Conservation (phyloP, 2,329 filamentous ascomycete genomes). For the Rosellinia necatrix region DNA sequence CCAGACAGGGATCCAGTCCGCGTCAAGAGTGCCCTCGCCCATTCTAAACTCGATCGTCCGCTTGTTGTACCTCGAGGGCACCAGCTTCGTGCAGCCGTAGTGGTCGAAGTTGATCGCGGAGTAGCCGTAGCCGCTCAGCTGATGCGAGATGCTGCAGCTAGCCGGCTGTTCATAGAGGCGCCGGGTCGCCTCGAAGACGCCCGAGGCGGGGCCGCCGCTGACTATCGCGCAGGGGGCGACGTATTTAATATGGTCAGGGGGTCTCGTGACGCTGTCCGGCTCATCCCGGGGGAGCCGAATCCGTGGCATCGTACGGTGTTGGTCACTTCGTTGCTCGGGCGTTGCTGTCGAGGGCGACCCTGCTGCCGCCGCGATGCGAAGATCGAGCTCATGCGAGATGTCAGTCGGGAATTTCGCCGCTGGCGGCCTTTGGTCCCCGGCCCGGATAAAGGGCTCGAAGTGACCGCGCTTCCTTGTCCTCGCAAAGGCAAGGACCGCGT, state of each 20-base stretch:
- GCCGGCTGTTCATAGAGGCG: slow-evolving; percentile 11
- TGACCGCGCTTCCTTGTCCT: slow-evolving; percentile 21
- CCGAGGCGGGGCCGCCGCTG: neutral
- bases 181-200: slow-evolving; percentile 6
- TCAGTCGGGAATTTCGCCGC: neutral
- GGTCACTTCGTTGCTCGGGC: neutral
- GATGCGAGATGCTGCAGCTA: slow-evolving; percentile 19
- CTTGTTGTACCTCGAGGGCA: accelerated
- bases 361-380: neutral
- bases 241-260: too few species aligned
- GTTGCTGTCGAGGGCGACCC: neutral
- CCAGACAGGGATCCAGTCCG: slow-evolving; percentile 30
- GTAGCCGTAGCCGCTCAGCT: neutral
- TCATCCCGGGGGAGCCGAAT: neutral
- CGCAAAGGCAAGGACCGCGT: slow-evolving; percentile 16
- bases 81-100: neutral
- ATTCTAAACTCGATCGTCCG: slow-evolving; percentile 35
- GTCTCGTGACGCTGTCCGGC: too few species aligned
- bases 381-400: neutral
- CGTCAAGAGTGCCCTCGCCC: slow-evolving; percentile 22
- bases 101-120: neutral
- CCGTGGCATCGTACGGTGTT: slow-evolving; percentile 7
- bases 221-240: neutral
- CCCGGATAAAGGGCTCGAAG: slow-evolving; percentile 26
- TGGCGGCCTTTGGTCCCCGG: neutral